Conservation (phyloP, 2,329 filamentous ascomycete genomes). For the Keithomyces neogunnii region DNA sequence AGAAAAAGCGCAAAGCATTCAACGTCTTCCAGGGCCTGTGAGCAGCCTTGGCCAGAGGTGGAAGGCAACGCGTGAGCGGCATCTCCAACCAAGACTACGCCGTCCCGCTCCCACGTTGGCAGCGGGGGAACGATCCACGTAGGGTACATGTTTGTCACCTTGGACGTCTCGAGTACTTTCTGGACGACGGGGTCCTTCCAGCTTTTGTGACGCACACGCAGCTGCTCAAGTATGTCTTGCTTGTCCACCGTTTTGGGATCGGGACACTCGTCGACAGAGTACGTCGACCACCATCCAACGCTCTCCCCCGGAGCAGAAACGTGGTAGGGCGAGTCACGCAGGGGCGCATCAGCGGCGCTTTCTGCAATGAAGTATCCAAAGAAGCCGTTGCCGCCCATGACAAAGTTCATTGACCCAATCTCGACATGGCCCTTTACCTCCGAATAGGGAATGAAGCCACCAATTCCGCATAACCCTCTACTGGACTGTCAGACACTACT, state of each 20-base stretch:
- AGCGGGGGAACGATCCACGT: slow-evolving; percentile 13
- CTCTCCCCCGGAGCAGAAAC: slow-evolving; percentile 11
- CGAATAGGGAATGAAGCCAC: slow-evolving; percentile 11
- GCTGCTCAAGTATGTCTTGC: slow-evolving; percentile 11
- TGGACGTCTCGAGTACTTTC: slow-evolving; percentile 5
- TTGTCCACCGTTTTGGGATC: slow-evolving; percentile 9
- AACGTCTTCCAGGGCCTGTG: slow-evolving; percentile 13
- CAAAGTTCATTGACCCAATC: slow-evolving; percentile 13
- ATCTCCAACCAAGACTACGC: slow-evolving; percentile 14
- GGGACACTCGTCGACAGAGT: slow-evolving; percentile 9
- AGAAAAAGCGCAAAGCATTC: slow-evolving; percentile 12
- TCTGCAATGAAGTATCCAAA: slow-evolving; percentile 14
- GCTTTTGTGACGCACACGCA: slow-evolving; percentile 9
- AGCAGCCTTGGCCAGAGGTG: slow-evolving; percentile 13
- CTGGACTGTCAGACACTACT: background rate
- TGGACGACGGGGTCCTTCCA: slow-evolving; percentile 14
- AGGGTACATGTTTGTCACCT: slow-evolving; percentile 12
- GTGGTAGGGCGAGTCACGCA: slow-evolving; percentile 12
- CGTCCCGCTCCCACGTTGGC: slow-evolving; percentile 14
- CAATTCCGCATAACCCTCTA: slow-evolving; percentile 14
- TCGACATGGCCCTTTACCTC: slow-evolving; percentile 11
- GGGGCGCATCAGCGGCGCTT: slow-evolving; percentile 6
- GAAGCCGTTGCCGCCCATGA: slow-evolving; percentile 15
- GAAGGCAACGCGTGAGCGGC: slow-evolving; percentile 14
- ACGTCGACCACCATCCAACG: slow-evolving; percentile 15